phyloP scores from a whole-genome alignment of 2,329 filamentous ascomycete species.

The Stagonosporopsis tanaceti region DNA sequence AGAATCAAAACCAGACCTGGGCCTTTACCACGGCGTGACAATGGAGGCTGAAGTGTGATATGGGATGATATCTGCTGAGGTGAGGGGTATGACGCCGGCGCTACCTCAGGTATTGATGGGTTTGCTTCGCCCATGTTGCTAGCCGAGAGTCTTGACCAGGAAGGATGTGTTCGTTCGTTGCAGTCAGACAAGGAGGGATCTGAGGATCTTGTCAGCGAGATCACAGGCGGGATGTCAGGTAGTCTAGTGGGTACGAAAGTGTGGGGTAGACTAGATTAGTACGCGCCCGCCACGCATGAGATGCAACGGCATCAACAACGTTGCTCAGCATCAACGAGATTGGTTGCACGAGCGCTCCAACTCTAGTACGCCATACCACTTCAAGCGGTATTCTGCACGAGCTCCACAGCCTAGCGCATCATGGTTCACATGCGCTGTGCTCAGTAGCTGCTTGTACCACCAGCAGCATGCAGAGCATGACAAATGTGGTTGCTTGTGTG shows the following conservation, averaged over 20 bases:
- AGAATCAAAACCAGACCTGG: slow-evolving; percentile 59
- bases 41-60: slow-evolving; percentile 54
- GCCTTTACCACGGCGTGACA: slow-evolving; percentile 59
- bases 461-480: slow-evolving; percentile 7
- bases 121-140: slow-evolving; percentile 17
- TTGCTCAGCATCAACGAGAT: slow-evolving; percentile 9
- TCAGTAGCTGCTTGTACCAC: slow-evolving; percentile 14
- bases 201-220: not conserved
- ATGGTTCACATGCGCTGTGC: slow-evolving; percentile 12
- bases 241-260: slow-evolving; percentile 15
- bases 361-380: not conserved
- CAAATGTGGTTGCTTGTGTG: slow-evolving; percentile 10
- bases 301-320: slow-evolving; percentile 16
- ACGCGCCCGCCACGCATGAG: slow-evolving; percentile 7
- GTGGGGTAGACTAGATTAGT: slow-evolving; percentile 19
- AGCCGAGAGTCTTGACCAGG: not conserved
- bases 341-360: slow-evolving; percentile 11
- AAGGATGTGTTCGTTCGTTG: not conserved
- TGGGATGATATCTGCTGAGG: slow-evolving; percentile 35
- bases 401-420: slow-evolving; percentile 3
- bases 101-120: slow-evolving; percentile 24
- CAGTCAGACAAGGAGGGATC: not conserved
- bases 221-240: slow-evolving; percentile 9
- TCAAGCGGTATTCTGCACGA: slow-evolving; percentile 3
- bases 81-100: slow-evolving; percentile 27